Conservation (phyloP, 139 green algal genomes). For the Tetraselmis striata region DNA sequence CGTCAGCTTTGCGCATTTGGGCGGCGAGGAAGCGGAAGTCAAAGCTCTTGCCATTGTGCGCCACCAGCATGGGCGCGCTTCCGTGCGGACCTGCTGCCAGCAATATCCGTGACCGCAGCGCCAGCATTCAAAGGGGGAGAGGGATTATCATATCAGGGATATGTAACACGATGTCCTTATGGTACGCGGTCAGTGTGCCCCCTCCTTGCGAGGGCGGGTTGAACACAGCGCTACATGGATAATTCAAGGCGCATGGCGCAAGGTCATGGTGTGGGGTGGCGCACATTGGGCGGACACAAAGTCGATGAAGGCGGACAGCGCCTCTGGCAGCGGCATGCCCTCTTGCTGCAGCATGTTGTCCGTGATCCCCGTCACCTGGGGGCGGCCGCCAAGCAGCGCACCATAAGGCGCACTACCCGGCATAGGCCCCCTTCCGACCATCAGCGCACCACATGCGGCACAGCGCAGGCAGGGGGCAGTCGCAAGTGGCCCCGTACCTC, state of each 20-base stretch:
- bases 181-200: neutral
- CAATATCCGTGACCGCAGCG: neutral
- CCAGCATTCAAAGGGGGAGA: neutral
- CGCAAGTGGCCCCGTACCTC: too few species aligned
- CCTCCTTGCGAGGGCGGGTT: neutral
- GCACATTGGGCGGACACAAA: neutral
- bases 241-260: neutral
- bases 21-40: neutral
- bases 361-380: neutral
- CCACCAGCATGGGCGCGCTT: neutral
- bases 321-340: neutral
- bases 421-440: neutral
- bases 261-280: too few species aligned
- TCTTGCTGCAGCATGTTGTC: neutral
- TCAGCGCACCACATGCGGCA: neutral
- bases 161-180: neutral
- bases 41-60: neutral
- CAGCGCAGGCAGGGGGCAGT: too few species aligned
- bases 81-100: neutral
- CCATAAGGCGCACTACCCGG: neutral
- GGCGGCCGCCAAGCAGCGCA: too few species aligned
- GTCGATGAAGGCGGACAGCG: neutral
- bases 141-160: neutral
- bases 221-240: neutral
- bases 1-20: neutral